These are phyloP conservation scores for Pulicaria dysenterica DNA, from an alignment of 129 eudicot species.

Conservation along the genomic window DNA sequence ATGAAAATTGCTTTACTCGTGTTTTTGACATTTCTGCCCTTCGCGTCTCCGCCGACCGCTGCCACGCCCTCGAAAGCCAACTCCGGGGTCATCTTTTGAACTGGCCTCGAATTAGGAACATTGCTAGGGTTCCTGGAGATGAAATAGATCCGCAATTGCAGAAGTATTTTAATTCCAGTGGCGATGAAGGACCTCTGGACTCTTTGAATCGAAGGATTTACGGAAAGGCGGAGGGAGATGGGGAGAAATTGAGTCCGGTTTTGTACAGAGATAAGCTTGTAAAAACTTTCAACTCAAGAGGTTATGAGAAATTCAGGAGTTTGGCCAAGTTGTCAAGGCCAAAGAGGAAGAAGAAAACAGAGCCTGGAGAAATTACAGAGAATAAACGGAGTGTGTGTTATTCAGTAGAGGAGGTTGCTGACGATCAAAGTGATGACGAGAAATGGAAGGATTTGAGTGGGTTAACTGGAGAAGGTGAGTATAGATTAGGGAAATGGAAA, in stretches of 20 bases:
- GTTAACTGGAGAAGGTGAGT: conserved; percentile 61
- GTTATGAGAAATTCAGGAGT: conserved; percentile 73
- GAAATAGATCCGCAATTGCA: conserved; percentile 60
- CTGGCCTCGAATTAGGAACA: conserved; percentile 85
- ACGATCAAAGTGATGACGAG: conserved; percentile 26
- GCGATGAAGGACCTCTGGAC: conserved; percentile 29
- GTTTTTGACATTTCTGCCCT: conserved; percentile 71
- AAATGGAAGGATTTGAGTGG: conserved; percentile 57
- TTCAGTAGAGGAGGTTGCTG: conserved; percentile 53
- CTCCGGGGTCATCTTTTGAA: conserved; percentile 85
- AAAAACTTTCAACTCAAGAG: conserved; percentile 54
- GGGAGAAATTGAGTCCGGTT: conserved; percentile 55
- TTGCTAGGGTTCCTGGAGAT: conserved; percentile 87
- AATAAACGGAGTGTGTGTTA: conserved; percentile 39
- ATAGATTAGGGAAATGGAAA: conserved; percentile 58
- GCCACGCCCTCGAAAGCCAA: conserved; percentile 67
- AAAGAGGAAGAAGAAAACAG: conserved; percentile 45
- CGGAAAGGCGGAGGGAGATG: conserved; percentile 82
- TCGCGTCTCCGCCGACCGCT: conserved; percentile 66
- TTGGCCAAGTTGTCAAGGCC: conserved; percentile 85
- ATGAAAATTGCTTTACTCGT: conserved; percentile 60
- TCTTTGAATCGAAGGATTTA: conserved; percentile 54
- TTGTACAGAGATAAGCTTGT: conserved; percentile 70
- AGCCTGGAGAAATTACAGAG: conserved; percentile 23
- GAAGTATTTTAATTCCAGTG: conserved; percentile 35